phyloP scores from a whole-genome alignment of 257 asterid genomes.

The Anisodus acutangulus region DNA sequence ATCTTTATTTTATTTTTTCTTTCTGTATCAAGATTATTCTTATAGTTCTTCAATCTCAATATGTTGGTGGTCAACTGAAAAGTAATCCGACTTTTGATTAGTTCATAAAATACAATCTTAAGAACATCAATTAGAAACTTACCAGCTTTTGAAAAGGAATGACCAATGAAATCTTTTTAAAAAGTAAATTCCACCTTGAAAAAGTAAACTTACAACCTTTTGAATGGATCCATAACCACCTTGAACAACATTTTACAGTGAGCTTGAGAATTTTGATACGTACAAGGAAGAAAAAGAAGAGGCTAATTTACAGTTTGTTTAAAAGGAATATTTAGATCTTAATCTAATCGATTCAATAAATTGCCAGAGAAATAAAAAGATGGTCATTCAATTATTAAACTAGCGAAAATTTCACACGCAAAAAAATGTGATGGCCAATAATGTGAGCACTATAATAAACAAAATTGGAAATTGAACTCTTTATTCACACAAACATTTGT shows the following conservation, averaged over 20 bases:
- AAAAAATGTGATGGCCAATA: neutral
- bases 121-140: conserved; percentile 33
- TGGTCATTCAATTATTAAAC: too few relatives aligned
- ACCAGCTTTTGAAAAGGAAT: neutral
- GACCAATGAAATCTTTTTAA: too few relatives aligned
- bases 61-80: conserved; percentile 39
- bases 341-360: too few relatives aligned
- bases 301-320: too few relatives aligned
- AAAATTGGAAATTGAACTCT: neutral
- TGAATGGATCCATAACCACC: too few relatives aligned
- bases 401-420: neutral
- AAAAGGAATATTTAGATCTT: too few relatives aligned
- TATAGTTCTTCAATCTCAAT: conserved; percentile 48
- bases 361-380: too few relatives aligned
- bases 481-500: conserved; percentile 20
- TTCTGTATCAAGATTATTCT: neutral
- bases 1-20: neutral
- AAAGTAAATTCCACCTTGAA: neutral
- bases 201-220: too few relatives aligned
- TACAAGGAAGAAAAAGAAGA: too few relatives aligned
- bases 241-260: neutral
- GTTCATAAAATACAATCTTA: neutral
- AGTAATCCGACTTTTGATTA: neutral
- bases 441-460: neutral
- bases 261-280: neutral